Percentiles rank a stretch among this genome's conserved stretches.
These are phyloP conservation scores for Protomyces pachydermus DNA, from an alignment of 1,139 yeast species.

Conservation along the genomic window DNA sequence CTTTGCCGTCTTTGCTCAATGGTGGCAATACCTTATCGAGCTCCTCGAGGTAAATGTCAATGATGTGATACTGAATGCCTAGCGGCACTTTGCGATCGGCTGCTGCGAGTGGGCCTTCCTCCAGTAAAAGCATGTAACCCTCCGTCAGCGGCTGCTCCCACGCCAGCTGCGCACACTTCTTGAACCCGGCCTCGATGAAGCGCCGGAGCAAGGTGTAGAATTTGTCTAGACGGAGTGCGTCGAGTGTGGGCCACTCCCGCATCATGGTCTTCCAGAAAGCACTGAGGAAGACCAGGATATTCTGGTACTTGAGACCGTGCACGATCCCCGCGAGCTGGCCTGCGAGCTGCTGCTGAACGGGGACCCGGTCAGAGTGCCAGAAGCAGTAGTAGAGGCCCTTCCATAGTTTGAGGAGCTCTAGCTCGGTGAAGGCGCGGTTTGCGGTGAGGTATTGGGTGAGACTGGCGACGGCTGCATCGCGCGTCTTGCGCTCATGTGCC, in stretches of 20 bases:
- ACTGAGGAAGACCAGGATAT: constrained; percentile 52
- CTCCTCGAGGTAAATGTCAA: constrained; percentile 82
- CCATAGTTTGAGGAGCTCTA: constrained; percentile 81
- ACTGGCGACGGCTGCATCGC: constrained; percentile 72
- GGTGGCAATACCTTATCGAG: constrained; percentile 58
- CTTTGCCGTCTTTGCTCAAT: constrained; percentile 36
- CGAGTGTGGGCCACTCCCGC: constrained; percentile 79
- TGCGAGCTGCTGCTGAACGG: constrained; percentile 83
- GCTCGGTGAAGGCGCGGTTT: constrained; percentile 42
- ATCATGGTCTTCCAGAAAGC: constrained; percentile 80
- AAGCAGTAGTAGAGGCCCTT: constrained; percentile 78
- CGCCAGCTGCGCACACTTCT: constrained; percentile 48
- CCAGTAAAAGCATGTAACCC: constrained; percentile 43
- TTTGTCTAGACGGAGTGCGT: constrained; percentile 79
- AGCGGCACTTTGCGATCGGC: constrained; percentile 50
- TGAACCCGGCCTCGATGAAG: constrained; percentile 54
- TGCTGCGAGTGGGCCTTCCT: constrained; percentile 41
- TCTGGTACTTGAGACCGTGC: constrained; percentile 43
- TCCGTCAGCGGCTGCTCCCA: constrained; percentile 56
- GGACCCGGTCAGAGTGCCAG: constrained; percentile 95
- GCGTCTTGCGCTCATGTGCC: constrained; percentile 66
- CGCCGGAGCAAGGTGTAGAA: constrained; percentile 75
- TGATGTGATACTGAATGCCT: constrained; percentile 78
- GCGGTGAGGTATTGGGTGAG: constrained; percentile 55
- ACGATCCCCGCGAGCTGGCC: constrained; percentile 62